A percentile compares a stretch with the other conserved stretches of the same genome.
Conservation (phyloP, 2,329 filamentous ascomycete genomes). For the Corniculantispora saksenae region DNA sequence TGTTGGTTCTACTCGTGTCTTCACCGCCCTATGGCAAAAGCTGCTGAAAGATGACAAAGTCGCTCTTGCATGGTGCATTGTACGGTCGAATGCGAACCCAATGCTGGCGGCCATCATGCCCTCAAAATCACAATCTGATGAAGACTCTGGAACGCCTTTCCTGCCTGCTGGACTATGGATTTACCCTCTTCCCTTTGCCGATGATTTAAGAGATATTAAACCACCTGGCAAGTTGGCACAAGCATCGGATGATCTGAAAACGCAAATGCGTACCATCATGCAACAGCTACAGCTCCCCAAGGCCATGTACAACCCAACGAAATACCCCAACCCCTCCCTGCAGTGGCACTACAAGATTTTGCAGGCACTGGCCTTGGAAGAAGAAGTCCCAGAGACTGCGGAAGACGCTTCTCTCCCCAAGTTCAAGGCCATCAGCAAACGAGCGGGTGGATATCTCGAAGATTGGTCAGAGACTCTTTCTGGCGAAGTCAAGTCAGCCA, state of each 20-base stretch:
- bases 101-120: slow-evolving; percentile 80
- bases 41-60: slow-evolving; percentile 77
- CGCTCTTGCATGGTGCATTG: slow-evolving; percentile 85
- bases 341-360: slow-evolving; percentile 98
- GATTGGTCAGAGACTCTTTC: slow-evolving; percentile 75
- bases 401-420: slow-evolving; percentile 82
- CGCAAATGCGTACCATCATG: slow-evolving; percentile 79
- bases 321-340: slow-evolving; percentile 87
- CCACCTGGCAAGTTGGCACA: slow-evolving; percentile 53
- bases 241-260: slow-evolving; percentile 71
- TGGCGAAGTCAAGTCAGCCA: slow-evolving; percentile 46
- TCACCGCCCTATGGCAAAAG: slow-evolving; percentile 87
- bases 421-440: slow-evolving; percentile 85
- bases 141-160: slow-evolving; percentile 65
- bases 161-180: slow-evolving; percentile 87
- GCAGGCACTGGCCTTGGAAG: slow-evolving; percentile 86
- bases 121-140: slow-evolving; percentile 65
- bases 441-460: slow-evolving; percentile 75
- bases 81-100: slow-evolving; percentile 78
- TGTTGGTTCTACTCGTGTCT: slow-evolving; percentile 88
- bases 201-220: slow-evolving; percentile 79
- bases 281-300: slow-evolving; percentile 88
- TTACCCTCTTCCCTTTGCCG: slow-evolving; percentile 81
- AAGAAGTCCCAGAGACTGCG: slow-evolving; percentile 75
- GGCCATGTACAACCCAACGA: slow-evolving; percentile 77